Percentiles rank a stretch among this genome's conserved stretches.
phyloP scores from a whole-genome alignment of 2,329 filamentous ascomycete species.

The Cordyceps javanica region DNA sequence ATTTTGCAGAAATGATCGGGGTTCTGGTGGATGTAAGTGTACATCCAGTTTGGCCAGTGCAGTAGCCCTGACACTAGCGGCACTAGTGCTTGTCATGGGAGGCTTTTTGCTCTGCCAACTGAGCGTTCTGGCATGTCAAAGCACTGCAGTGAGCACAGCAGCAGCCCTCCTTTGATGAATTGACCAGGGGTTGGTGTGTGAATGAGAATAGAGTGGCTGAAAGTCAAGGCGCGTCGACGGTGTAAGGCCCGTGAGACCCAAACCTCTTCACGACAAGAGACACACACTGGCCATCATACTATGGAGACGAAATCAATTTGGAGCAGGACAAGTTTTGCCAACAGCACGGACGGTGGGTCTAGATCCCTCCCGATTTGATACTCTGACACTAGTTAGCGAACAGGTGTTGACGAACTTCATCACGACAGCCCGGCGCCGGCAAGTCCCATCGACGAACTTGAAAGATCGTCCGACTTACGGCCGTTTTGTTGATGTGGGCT shows the following conservation, averaged over 20 bases:
- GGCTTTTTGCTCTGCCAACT: neutral
- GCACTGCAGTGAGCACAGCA: neutral
- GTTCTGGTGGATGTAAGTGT: neutral
- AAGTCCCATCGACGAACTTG: neutral
- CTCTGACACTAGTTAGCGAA: neutral
- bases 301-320: neutral
- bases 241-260: neutral
- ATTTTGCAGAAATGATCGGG: constrained; percentile 2
- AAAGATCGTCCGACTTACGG: constrained; percentile 1
- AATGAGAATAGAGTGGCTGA: neutral
- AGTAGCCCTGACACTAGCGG: neutral
- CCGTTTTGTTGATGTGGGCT: constrained; percentile 11
- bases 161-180: neutral
- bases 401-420: neutral
- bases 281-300: neutral
- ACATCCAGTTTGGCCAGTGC: neutral
- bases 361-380: constrained; percentile 7
- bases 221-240: neutral
- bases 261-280: neutral
- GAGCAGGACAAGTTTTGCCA: neutral
- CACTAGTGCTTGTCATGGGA: neutral
- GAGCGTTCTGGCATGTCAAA: neutral
- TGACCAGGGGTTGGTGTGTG: neutral
- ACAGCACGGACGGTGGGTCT: constrained; percentile 10
- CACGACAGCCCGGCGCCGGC: neutral